Evolutionary conservation across 495 filamentous ascomycete genomes (phyloP), one percentile per base, ranked within the genome.

Genomic region (Eremomyces bilateralis): DNA sequence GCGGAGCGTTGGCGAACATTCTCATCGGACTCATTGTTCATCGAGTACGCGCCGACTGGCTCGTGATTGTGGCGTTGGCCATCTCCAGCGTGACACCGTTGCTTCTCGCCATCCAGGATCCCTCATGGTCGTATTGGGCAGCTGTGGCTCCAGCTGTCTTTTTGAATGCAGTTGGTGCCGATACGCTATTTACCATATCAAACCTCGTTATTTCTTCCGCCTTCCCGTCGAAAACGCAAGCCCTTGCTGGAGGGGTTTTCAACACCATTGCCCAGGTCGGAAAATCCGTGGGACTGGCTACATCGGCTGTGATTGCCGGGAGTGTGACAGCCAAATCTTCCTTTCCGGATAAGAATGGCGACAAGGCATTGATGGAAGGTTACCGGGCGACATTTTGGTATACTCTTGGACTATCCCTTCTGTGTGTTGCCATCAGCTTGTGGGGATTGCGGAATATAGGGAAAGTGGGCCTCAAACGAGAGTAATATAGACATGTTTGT

Each of bases 191-290:
- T 51, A 67, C 63, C 4, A 60, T 75, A 4, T 62, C 67, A 1
- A 72, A 73, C 33, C 52, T 79, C 15, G 43, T 75, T 29, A 67
- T 76, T 37, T 62, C 69, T 1, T 49, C 60, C n/a, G 57, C 59
- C 3, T 74, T 76, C 41, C 64, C 69, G 0, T 38, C 53, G 1
- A 48, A 64, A 31, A 71, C 60, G 0, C 69, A 77, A 33, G 67
- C 59, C 0, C 58, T 79, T 1, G 69, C 67, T 1, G 70, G 71
- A 2, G 71, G 65, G 2, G 67, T 77, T 0, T 76, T 75, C 54
- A 71, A 73, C 40, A 69, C 68, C 0, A 46, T 67, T n/a, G 48
- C 60, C 2, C 69, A 75, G 43, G 61, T 76, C 33, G 73, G 73
- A 0, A 68, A 57, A 13, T 58, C 60, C 0, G 52, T 77, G 10